phyloP scores from a whole-genome alignment of 2,329 filamentous ascomycete genomes.

The Claviceps fusiformis region DNA sequence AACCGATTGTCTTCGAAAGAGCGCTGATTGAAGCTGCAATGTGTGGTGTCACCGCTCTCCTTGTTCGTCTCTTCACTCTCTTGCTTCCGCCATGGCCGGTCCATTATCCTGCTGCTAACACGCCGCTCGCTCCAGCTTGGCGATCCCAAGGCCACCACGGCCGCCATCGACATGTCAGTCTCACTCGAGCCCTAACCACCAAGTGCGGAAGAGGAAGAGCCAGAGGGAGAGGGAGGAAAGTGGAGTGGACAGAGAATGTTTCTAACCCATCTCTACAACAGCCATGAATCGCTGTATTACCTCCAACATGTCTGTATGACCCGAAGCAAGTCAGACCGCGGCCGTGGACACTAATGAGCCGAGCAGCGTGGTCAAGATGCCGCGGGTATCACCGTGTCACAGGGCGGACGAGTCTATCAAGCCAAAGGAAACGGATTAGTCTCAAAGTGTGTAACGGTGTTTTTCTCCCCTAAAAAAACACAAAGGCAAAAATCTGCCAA shows the following conservation, averaged over 20 bases:
- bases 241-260: background rate
- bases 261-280: background rate
- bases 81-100: background rate
- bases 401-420: conserved; percentile 72
- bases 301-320: conserved; percentile 36
- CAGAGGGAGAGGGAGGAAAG: background rate
- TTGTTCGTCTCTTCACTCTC: background rate
- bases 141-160: conserved; percentile 23
- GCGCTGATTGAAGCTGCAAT: background rate
- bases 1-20: background rate
- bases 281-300: conserved; percentile 56
- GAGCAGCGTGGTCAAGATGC: conserved; percentile 59
- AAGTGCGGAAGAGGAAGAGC: background rate
- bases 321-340: background rate
- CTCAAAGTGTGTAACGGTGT: background rate
- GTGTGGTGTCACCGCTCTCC: conserved; percentile 3
- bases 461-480: background rate
- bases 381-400: conserved; percentile 65
- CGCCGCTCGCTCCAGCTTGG: conserved; percentile 14
- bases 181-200: too few species aligned
- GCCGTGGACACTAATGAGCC: background rate
- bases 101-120: background rate
- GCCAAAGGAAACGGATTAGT: conserved; percentile 50
- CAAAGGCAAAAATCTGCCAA: background rate
- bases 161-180: conserved; percentile 42